Conservation (phyloP, 2,329 filamentous ascomycete genomes). For the Botrytis galanthina region DNA sequence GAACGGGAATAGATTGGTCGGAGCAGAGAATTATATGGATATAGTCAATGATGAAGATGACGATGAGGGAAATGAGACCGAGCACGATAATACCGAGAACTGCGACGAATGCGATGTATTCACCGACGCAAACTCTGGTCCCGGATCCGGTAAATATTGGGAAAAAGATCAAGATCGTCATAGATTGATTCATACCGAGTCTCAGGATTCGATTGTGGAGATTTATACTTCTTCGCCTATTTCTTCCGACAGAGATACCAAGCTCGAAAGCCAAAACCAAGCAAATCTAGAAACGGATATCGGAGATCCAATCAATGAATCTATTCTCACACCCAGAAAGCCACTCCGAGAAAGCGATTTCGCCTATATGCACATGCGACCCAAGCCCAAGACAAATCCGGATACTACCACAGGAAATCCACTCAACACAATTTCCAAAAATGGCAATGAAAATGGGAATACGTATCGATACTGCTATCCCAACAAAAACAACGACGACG, state of each 20-base stretch:
- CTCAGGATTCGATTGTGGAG: neutral
- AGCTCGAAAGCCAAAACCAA: neutral
- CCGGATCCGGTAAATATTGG: neutral
- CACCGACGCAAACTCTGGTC: neutral
- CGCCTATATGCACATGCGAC: neutral
- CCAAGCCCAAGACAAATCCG: neutral
- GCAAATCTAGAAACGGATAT: neutral
- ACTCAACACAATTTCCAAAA: fast-evolving
- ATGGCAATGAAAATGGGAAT: neutral
- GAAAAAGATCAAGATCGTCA: neutral
- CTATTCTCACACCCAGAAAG: neutral
- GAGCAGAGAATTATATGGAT: neutral
- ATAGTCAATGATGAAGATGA: neutral
- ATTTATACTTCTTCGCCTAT: neutral
- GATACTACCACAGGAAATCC: neutral
- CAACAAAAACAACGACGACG: neutral
- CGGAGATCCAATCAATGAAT: neutral
- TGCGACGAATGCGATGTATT: neutral
- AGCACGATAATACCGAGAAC: neutral
- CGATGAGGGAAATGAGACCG: neutral
- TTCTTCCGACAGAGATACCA: neutral
- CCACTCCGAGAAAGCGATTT: neutral
- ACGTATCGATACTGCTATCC: neutral
- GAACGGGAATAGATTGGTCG: neutral
- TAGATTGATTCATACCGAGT: neutral